Evolutionary conservation across 192 early-diverging fungal genomes (phyloP), one percentile per base, ranked within the genome.

Genomic region (Gaertneriomyces sp.): DNA sequence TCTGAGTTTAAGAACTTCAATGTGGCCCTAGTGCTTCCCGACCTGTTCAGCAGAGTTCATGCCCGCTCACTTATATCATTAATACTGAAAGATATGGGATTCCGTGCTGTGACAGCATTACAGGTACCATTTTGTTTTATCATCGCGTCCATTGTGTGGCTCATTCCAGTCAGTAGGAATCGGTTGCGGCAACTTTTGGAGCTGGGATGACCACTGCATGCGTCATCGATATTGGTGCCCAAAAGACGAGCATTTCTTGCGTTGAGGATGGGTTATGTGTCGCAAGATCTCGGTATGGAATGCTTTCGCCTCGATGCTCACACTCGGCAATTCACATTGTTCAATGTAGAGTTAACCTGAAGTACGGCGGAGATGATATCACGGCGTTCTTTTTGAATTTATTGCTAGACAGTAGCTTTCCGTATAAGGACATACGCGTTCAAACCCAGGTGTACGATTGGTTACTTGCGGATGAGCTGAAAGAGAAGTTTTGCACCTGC

Each of bases 201-300:
- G 91, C 93, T 2, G 93, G 93, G 7, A 81, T 93, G 17, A 89
- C 91, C 0, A 79, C 84, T 0, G 91, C 91, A 0, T 93, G 92
- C 69, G 88, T 96, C 12, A 89, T 96, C 4, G 93, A 94, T 61
- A 89, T 96, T 69, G 93, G 93, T 6, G 93, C 93, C 6, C 92
- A 96, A 64, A 90, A 86, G 33, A 93, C 92, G 8, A 92, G 81
- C 63, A 75, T 93, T 19, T 73, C 85, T 0, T 93, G 92, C 62
- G 85, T 95, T 9, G 93, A 95, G 53, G 89, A 93, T 42, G 93
- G 93, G 9, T 81, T 89, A 43, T 89, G 86, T 66, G 70, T 87
- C 16, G 81, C 80, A 9, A 86, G 90, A 44, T 90, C 92, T 6
- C 76, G 85, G 55, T 70, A 62, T 42, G 58, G 25, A 33, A 2